Evolutionary conservation across 164 flowering plant species (phyloP).

Genomic region (Kalanchoe fedtschenkoi): DNA sequence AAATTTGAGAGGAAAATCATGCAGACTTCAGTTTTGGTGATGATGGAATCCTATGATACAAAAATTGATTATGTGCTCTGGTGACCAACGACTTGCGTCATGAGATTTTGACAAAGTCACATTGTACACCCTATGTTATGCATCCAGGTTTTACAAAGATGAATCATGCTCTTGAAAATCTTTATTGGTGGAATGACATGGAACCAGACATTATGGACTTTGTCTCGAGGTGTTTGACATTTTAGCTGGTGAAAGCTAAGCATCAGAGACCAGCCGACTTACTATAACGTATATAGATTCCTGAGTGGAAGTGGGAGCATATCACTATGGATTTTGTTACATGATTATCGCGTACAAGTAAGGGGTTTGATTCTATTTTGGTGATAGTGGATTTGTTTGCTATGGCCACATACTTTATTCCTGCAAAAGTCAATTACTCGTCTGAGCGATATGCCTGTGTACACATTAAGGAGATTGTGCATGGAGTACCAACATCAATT

Average conservation of each 20-base stretch:
- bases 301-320: too few relatives aligned
- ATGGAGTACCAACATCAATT: too few relatives aligned
- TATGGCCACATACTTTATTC: neutral
- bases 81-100: neutral
- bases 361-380: neutral
- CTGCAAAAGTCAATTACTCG: neutral
- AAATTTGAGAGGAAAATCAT: neutral
- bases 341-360: neutral
- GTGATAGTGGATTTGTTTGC: neutral
- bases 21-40: too few relatives aligned
- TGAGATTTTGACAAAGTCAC: neutral
- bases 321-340: too few relatives aligned
- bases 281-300: too few relatives aligned
- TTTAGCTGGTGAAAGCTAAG: slow-evolving; percentile 2
- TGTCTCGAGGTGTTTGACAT: neutral
- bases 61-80: neutral
- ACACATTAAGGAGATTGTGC: neutral
- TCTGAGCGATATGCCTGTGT: neutral
- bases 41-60: neutral
- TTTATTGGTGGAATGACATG: too few relatives aligned
- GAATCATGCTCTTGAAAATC: neutral
- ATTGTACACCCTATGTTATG: neutral
- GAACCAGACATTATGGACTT: too few relatives aligned
- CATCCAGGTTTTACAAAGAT: neutral
- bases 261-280: too few relatives aligned